phyloP scores from a whole-genome alignment of 2,329 filamentous ascomycete genomes.

The Penicillium sp. region DNA sequence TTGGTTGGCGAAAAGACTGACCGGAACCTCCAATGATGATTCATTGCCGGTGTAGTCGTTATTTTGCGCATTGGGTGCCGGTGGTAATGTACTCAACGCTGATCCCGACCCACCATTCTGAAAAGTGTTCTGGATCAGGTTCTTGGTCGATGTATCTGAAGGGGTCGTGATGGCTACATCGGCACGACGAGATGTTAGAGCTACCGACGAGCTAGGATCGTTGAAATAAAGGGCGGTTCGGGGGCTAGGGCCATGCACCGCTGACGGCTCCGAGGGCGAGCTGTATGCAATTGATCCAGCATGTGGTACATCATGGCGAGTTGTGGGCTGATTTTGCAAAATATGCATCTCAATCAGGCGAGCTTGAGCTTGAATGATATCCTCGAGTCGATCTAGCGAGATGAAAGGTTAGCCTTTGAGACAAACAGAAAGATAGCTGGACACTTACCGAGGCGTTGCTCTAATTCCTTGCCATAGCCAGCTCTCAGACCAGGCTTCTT shows the following conservation, averaged over 20 bases:
- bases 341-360: constrained; percentile 67
- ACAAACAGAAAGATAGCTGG: background rate
- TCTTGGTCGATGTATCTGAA: constrained; percentile 38
- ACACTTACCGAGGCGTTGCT: constrained; percentile 63
- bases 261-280: constrained; percentile 58
- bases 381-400: constrained; percentile 65
- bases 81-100: constrained; percentile 26
- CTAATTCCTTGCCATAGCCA: constrained; percentile 73
- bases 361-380: constrained; percentile 67
- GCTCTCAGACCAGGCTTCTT: constrained; percentile 70
- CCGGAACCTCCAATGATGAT: constrained; percentile 61
- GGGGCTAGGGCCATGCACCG: constrained; percentile 57
- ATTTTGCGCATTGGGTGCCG: constrained; percentile 25
- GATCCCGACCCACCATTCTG: constrained; percentile 27
- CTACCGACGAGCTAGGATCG: constrained; percentile 57
- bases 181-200: constrained; percentile 51
- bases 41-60: constrained; percentile 51
- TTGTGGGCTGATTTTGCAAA: constrained; percentile 38
- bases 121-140: constrained; percentile 27
- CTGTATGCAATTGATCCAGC: constrained; percentile 35
- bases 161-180: constrained; percentile 46
- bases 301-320: constrained; percentile 31
- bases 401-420: constrained; percentile 3
- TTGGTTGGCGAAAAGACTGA: constrained; percentile 58
- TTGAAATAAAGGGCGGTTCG: constrained; percentile 66